Base-by-base conservation (phyloP, 495 filamentous ascomycete species). In the Rhizodiscina lignyota region DNA sequence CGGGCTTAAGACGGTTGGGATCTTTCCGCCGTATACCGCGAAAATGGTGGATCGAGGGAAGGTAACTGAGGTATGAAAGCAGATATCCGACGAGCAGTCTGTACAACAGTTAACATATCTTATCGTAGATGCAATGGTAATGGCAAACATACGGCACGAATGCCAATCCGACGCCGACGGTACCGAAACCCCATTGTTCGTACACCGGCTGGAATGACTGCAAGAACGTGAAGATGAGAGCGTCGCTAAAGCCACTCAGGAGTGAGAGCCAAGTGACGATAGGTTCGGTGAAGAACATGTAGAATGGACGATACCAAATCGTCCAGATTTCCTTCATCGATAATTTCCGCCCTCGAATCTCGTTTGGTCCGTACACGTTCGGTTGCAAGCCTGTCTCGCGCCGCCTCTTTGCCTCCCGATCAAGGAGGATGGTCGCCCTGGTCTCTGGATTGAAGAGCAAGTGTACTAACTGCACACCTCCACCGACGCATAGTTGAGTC, bases 401-500 rank as follows among this genome's bases (percentile, higher is more conserved):
- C 17, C 43, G 30, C 24, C 31, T 28, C 40, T 50, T 47, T 4
- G 47, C 44, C 18, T 39, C 39, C 0, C 39, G 18, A 22, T 50
- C 47, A 0, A 50, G 36, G 4, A 50, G 27, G 27, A 43, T 43
- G 1, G 47, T 50, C 16, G 44, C 19, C 1, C 47, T 26, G 15
- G 47, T 44, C 31, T 50, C 44, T 2, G 47, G 47, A 21, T 39
- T 42, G 10, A 18, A 32, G 12, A 36, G 2, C 15, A 44, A 13
- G 28, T 50, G 47, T 0, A 50, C 30, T 2, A 35, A 3, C 21
- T 50, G 47, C 8, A 44, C 37, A n/a, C 24, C 13, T 3, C 22
- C 44, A 1, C 44, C 47, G 22, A 47, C 20, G 21, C 47, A 43
- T 5, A 47, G 34, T 26, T 47, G 63, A 21, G 70, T 64, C 68